Evolutionary conservation across 2,329 filamentous ascomycete species (phyloP), one percentile per base, ranked within the genome.

Genomic region (Ceratocystiopsis sp.): DNA sequence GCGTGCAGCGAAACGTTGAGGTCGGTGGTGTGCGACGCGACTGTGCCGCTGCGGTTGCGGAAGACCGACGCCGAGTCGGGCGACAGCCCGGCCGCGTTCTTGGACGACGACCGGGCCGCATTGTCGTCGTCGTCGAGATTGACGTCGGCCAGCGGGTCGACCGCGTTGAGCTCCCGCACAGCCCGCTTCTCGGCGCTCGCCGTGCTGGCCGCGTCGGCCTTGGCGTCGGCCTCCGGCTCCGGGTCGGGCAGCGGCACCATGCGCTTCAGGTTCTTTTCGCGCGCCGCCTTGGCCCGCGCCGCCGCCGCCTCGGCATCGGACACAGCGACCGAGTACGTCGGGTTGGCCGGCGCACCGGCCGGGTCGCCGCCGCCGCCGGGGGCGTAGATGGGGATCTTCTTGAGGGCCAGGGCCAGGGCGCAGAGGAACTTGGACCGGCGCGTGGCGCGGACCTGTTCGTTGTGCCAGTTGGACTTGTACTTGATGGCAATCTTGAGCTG

Each of bases 361-460:
- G 68, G 51, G 44, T 77, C 73, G 45, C 63, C 65, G 44, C 78
- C 83, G 46, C 81, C 86, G 36, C 80, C 86, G 44, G 89, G 89
- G 17, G 67, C 77, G 52, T 84, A 73, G 55, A 98, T 89, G 11
- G 87, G 89, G 16, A 98, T 71, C 63, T 80, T 86, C 61, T 85
- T 83, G 46, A 95, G 65, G 4, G 89, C 86, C 10, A 86, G 62
- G 5, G 91, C 79, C 46, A 98, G 67, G 1, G 91, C 91, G 56
- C 87, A 94, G 78, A 96, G 93, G 64, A 98, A 96, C 62, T 94
- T 96, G 58, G 83, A 93, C 47, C 89, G 78, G 42, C 87, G 78
- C 8, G 80, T 73, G 16, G 80, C 79, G 36, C 87, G 81, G 36
- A 95, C 71, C 1, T 74, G 70, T 52, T 94, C 89, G 60, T 95